Base-by-base conservation (phyloP, 139 green algal genomes). In the Zygnema cylindricum region DNA sequence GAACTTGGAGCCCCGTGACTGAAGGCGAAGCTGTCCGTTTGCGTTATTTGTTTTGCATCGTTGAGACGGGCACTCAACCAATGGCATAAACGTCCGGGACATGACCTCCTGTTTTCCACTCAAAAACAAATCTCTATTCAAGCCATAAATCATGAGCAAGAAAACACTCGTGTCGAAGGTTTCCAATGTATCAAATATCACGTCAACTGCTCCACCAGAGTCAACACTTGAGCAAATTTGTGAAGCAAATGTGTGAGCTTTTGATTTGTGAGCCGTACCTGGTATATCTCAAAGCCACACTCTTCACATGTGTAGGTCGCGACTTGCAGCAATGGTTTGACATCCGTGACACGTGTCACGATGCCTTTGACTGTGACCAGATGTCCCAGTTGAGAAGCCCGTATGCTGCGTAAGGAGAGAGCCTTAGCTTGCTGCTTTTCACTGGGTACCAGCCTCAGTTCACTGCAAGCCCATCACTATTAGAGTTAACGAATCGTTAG, bases 221-320 rank as follows among this genome's bases (percentile, higher is more conserved):
- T n/a, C n/a, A n/a, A n/a, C n/a, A n/a, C n/a, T n/a, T n/a, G n/a
- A n/a, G n/a, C n/a, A n/a, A n/a, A n/a, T n/a, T n/a, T n/a, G n/a
- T n/a, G n/a, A n/a, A n/a, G n/a, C n/a, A n/a, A n/a, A n/a, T n/a
- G n/a, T n/a, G n/a, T n/a, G n/a, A n/a, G n/a, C n/a, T n/a, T n/a
- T n/a, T n/a, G n/a, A n/a, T n/a, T n/a, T n/a, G n/a, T n/a, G n/a
- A n/a, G n/a, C n/a, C n/a, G n/a, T 92, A 98, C 95, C 93, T 99
- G 97, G 93, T 98, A 99, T n/a, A 98, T 93, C 92, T 99, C 96
- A 76, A 94, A 95, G 1, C 96, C 96, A 32, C 91, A 96, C 43
- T 96, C 93, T 54, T 95, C 93, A 91, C 98, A 98, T 22, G 96
- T 95, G 94, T 99, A 99, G 0, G 97, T 98, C 30, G 97, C 96